phyloP scores from a whole-genome alignment of 192 early-diverging fungal genomes.

The Kappamyces sp. region DNA sequence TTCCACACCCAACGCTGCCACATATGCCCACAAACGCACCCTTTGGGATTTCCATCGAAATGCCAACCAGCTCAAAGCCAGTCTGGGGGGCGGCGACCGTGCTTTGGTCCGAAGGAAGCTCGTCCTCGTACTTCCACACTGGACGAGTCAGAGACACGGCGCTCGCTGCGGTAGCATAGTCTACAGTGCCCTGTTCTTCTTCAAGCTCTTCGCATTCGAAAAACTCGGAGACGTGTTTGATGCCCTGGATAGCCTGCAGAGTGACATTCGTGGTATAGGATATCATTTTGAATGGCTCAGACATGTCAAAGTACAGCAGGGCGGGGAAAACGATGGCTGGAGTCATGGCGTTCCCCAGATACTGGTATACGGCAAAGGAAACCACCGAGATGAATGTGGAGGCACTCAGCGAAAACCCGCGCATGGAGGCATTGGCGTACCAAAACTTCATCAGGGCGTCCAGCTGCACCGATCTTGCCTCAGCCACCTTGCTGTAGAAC shows the following conservation, averaged over 20 bases:
- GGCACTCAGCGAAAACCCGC: too few relatives aligned
- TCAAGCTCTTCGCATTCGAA: too few relatives aligned
- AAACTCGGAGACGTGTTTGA: too few relatives aligned
- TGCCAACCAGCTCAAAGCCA: neutral
- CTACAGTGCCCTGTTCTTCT: neutral
- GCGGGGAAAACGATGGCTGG: slow-evolving; percentile 2
- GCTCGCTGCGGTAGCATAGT: too few relatives aligned
- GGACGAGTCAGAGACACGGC: too few relatives aligned
- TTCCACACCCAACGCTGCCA: slow-evolving; percentile 19
- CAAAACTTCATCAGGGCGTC: neutral
- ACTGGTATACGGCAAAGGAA: neutral
- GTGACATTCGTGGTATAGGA: neutral
- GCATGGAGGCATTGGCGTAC: too few relatives aligned
- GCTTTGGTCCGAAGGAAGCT: too few relatives aligned
- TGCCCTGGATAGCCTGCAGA: too few relatives aligned
- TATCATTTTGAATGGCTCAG: neutral
- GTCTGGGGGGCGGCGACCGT: too few relatives aligned
- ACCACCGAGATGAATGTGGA: too few relatives aligned
- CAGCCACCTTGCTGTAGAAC: slow-evolving; percentile 13
- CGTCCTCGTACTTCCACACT: too few relatives aligned
- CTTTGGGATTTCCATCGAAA: neutral
- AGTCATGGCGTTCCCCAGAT: neutral
- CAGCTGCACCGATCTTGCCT: slow-evolving; percentile 14
- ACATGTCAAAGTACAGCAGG: slow-evolving; percentile 1
- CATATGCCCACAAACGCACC: slow-evolving; percentile 10